Evolutionary conservation across 2,329 filamentous ascomycete genomes (phyloP), one percentile per base, ranked within the genome.

Genomic region (Epichloe amarillans): DNA sequence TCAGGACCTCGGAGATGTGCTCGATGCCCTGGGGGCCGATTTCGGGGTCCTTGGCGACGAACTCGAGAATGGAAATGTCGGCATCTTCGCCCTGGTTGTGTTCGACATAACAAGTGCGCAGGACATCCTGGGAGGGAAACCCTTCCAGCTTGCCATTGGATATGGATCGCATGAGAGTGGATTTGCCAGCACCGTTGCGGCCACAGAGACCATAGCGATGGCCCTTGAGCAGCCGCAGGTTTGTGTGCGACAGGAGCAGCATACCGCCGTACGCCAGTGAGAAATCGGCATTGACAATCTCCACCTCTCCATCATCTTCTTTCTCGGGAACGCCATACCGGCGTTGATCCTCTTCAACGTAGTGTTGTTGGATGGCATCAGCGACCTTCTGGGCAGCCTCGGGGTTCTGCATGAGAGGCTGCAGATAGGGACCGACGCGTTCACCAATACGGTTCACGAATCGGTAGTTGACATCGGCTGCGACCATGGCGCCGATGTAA

Each of bases 21-120:
- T 93, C 86, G 41, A 71, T 72, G 55, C 88, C 88, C 63, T 89
- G 84, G 33, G 82, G 79, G 49, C 83, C 84, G 56, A 97, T 87
- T 53, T 86, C 83, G 3, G 89, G 88, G 62, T 97, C 91, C 69
- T 94, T 94, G 56, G 82, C 75, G 57, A 95, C 86, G 65, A 94
- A 98, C 52, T 97, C 86, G 17, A 97, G 76, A 62, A 98, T 97
- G 70, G 83, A 96, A 54, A 97, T 85, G 56, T 97, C 90, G 37
- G 93, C 91, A 69, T 96, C 91, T 68, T 97, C 93, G 51, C 93
- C 93, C 71, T 98, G 91, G 72, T 97, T 97, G 75, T 98, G 93
- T 74, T 98, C 93, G 42, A 98, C 93, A 64, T 97, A 98, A 71
- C 91, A 97, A 11, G 91, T 97, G 61, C 88, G 86, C 61, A 98